Conservation (phyloP, 495 filamentous ascomycete species). For the Xylaria scruposa region DNA sequence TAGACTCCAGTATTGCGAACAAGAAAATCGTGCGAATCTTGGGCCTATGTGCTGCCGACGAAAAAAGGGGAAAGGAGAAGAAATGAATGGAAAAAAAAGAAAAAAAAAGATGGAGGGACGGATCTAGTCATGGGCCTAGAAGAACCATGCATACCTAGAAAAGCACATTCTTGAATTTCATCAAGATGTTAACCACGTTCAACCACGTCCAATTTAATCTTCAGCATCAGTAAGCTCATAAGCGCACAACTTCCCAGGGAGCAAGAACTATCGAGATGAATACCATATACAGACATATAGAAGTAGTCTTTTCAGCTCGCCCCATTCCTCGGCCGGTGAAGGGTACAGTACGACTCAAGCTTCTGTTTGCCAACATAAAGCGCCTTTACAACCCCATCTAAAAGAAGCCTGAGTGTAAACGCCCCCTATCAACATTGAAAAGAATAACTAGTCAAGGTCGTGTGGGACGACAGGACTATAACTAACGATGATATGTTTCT, state of each 20-base stretch:
- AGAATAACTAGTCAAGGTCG: background rate
- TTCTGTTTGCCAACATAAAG: too few species aligned
- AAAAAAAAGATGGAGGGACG: background rate
- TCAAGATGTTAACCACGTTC: background rate
- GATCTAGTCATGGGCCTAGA: background rate
- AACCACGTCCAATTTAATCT: background rate
- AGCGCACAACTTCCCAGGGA: background rate
- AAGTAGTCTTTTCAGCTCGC: background rate
- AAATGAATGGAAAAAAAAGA: background rate
- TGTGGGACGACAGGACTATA: background rate
- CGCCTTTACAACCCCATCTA: too few species aligned
- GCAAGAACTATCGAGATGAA: background rate
- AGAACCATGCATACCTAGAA: background rate
- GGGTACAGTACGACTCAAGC: too few species aligned
- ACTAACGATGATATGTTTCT: background rate
- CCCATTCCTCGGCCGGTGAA: background rate
- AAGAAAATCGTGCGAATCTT: background rate
- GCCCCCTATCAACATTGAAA: too few species aligned
- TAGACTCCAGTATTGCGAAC: background rate
- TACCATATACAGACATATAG: background rate
- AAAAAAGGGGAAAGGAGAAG: background rate
- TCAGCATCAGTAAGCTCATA: background rate
- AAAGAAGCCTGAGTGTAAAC: too few species aligned
- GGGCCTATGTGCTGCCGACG: background rate
- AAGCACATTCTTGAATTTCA: background rate